These are phyloP conservation scores for Suillus placidus DNA, from an alignment of 768 basidiomycete genomes.

Conservation along the genomic window DNA sequence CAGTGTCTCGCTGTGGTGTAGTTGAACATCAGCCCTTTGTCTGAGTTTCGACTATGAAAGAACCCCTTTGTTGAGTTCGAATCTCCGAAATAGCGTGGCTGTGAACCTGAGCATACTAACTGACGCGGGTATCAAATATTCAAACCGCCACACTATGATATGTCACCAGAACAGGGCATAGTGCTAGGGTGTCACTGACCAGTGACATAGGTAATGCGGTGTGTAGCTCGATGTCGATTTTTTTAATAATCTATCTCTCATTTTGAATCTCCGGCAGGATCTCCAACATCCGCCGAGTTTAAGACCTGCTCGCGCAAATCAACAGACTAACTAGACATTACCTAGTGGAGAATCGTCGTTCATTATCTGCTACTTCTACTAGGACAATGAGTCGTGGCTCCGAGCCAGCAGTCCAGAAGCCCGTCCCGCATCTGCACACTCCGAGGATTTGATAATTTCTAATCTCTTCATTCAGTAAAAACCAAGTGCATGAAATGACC, in stretches of 20 bases:
- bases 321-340: background rate
- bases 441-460: background rate
- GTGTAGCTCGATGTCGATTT: background rate
- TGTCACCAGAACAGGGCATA: background rate
- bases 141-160: conserved; percentile 1
- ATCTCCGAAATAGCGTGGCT: background rate
- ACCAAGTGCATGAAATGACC: background rate
- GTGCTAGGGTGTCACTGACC: background rate
- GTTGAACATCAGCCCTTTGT: conserved; percentile 45
- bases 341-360: background rate
- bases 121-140: background rate
- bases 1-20: conserved; percentile 85
- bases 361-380: background rate
- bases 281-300: background rate
- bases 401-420: background rate
- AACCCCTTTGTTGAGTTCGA: conserved; percentile 5
- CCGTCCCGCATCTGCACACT: background rate
- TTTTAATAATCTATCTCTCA: background rate
- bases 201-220: background rate
- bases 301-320: background rate
- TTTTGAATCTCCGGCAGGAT: conserved; percentile 3
- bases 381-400: background rate
- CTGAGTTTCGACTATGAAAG: conserved; percentile 29
- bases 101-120: conserved; percentile 4
- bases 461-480: background rate